Percentiles rank a stretch among this genome's conserved stretches.
Conservation (phyloP, 768 basidiomycete species). For the Auricularia cornea region DNA sequence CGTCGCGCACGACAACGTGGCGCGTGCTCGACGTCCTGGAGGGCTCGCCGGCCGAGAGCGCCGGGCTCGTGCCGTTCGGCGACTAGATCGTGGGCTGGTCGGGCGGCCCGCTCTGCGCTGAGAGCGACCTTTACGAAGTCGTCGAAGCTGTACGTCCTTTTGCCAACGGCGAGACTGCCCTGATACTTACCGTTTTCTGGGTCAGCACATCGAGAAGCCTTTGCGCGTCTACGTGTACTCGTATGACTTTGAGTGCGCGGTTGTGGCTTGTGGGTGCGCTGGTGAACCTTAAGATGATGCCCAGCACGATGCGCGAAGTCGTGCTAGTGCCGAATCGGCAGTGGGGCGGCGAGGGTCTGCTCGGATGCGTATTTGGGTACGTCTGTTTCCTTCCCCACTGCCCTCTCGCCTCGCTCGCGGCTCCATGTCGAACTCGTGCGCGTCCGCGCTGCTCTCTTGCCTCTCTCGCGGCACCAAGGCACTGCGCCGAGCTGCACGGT, state of each 20-base stretch:
- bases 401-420: background rate
- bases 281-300: conserved; percentile 2
- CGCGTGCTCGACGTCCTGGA: conserved; percentile 96
- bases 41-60: conserved; percentile 92
- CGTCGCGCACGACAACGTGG: conserved; percentile 87
- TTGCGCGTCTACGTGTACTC: conserved; percentile 94
- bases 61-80: conserved; percentile 87
- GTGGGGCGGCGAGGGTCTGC: conserved; percentile 93
- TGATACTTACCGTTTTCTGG: conserved; percentile 7
- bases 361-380: conserved; percentile 94
- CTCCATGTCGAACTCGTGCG: too few relatives aligned
- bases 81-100: conserved; percentile 85
- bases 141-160: conserved; percentile 72
- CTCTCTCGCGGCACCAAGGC: too few relatives aligned
- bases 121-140: conserved; percentile 94
- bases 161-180: background rate
- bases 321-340: conserved; percentile 92
- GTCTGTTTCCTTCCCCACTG: conserved; percentile 20
- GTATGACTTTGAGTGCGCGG: conserved; percentile 85
- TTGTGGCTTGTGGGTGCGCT: conserved; percentile 3
- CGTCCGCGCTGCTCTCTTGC: too few relatives aligned
- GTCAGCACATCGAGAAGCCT: conserved; percentile 87
- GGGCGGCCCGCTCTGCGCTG: conserved; percentile 81
- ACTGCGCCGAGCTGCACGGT: too few relatives aligned
- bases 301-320: conserved; percentile 83